Percentiles rank a stretch among this genome's conserved stretches.
Conservation (phyloP, 1,284 basidiomycete genomes). For the Trichosporon inkin region DNA sequence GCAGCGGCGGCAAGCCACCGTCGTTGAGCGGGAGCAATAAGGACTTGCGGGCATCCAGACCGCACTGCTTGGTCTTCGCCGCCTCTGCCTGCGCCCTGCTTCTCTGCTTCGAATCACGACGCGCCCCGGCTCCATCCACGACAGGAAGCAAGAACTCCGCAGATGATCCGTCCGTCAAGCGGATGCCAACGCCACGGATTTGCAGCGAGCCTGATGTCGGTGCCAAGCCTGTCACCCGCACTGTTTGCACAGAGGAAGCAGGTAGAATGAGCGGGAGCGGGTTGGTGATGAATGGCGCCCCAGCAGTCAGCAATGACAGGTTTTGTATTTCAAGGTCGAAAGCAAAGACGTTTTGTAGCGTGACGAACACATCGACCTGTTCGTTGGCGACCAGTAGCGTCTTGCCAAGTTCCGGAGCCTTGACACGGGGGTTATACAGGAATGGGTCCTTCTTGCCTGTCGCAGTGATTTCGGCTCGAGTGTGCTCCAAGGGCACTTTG, state of each 20-base stretch:
- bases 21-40: neutral
- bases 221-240: constrained; percentile 68
- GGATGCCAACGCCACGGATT: constrained; percentile 72
- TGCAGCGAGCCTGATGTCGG: constrained; percentile 62
- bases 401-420: constrained; percentile 56
- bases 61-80: constrained; percentile 36
- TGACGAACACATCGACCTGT: constrained; percentile 70
- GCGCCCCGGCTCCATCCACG: constrained; percentile 63
- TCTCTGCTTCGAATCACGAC: constrained; percentile 54
- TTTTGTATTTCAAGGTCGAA: constrained; percentile 84
- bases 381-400: constrained; percentile 77
- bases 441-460: constrained; percentile 63
- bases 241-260: constrained; percentile 66
- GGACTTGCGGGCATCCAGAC: constrained; percentile 34
- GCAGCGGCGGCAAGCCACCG: constrained; percentile 8
- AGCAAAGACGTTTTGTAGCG: constrained; percentile 83
- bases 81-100: constrained; percentile 54
- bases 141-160: constrained; percentile 74
- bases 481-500: constrained; percentile 68
- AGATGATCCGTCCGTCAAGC: constrained; percentile 66
- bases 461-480: constrained; percentile 34
- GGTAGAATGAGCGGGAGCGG: constrained; percentile 62
- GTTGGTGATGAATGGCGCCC: constrained; percentile 67
- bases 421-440: constrained; percentile 75
- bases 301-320: constrained; percentile 78